Evolutionary conservation across 2,329 filamentous ascomycete genomes (phyloP).

Genomic region (Elsinoe ampelina): DNA sequence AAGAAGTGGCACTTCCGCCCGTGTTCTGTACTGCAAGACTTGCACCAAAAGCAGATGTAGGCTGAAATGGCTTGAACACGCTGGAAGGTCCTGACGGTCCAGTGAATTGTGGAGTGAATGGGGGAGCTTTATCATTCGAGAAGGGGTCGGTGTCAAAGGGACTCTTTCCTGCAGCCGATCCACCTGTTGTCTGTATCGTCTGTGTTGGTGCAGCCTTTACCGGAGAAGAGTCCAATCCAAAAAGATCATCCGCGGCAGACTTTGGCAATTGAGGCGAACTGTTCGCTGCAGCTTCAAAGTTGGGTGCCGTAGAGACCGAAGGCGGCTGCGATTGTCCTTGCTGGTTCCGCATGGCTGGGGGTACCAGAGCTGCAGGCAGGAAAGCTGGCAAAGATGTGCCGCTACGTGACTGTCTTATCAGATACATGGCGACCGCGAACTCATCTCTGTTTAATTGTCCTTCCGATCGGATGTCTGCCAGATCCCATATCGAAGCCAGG

Average conservation of each 20-base stretch:
- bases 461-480: slow-evolving; percentile 86
- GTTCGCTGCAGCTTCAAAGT: slow-evolving; percentile 42
- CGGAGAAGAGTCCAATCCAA: slow-evolving; percentile 64
- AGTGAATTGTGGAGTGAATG: slow-evolving; percentile 26
- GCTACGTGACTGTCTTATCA: slow-evolving; percentile 81
- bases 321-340: slow-evolving; percentile 41
- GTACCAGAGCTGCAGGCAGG: slow-evolving; percentile 74
- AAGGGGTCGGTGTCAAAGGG: slow-evolving; percentile 54
- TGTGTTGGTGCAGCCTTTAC: slow-evolving; percentile 39
- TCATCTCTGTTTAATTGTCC: slow-evolving; percentile 79
- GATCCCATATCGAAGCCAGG: slow-evolving; percentile 92
- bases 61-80: slow-evolving; percentile 79
- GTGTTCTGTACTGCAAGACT: slow-evolving; percentile 68
- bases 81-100: slow-evolving; percentile 30
- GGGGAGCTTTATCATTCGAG: slow-evolving; percentile 38
- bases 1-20: slow-evolving; percentile 46
- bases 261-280: slow-evolving; percentile 47
- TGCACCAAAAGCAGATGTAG: slow-evolving; percentile 85
- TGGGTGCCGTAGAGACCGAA: slow-evolving; percentile 39
- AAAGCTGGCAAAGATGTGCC: slow-evolving; percentile 60
- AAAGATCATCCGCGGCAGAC: slow-evolving; percentile 86
- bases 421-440: slow-evolving; percentile 94
- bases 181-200: slow-evolving; percentile 63
- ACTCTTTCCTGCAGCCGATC: slow-evolving; percentile 44
- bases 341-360: slow-evolving; percentile 70